phyloP scores from a whole-genome alignment of 2,329 filamentous ascomycete species.

The Fusarium armeniacum region DNA sequence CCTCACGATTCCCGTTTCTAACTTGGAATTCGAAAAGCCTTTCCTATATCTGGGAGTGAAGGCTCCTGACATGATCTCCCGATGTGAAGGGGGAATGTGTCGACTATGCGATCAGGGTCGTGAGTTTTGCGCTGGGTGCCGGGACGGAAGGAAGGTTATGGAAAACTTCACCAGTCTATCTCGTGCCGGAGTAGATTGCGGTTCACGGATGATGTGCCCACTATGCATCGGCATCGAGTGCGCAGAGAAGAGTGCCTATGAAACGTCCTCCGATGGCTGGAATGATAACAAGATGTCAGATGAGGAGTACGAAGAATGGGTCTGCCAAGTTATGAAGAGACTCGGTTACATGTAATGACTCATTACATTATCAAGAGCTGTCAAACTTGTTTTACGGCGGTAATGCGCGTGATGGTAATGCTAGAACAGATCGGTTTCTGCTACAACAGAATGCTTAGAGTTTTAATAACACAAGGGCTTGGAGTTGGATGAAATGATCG shows the following conservation, averaged over 20 bases:
- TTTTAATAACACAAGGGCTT: neutral
- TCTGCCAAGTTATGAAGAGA: too few species aligned
- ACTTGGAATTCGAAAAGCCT: fast-evolving
- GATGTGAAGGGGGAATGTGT: neutral
- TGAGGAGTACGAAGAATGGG: neutral
- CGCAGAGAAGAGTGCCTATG: neutral
- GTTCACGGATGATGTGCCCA: neutral
- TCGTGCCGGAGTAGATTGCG: fast-evolving
- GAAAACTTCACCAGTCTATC: fast-evolving
- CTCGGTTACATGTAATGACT: neutral
- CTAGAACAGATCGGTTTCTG: neutral
- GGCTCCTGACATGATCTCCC: neutral
- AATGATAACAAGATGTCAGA: neutral
- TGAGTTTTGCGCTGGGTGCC: neutral
- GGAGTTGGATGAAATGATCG: neutral
- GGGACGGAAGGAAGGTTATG: neutral
- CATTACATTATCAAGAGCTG: neutral
- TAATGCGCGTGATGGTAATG: neutral
- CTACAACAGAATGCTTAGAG: neutral
- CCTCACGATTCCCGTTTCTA: neutral
- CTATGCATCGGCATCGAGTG: neutral
- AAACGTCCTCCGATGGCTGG: too few species aligned
- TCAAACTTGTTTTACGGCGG: neutral
- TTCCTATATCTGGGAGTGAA: neutral
- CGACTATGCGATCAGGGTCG: neutral